Evolutionary conservation across 495 filamentous ascomycete species (phyloP), one percentile per base, ranked within the genome.

Genomic region (Stereocaulon alpinum): DNA sequence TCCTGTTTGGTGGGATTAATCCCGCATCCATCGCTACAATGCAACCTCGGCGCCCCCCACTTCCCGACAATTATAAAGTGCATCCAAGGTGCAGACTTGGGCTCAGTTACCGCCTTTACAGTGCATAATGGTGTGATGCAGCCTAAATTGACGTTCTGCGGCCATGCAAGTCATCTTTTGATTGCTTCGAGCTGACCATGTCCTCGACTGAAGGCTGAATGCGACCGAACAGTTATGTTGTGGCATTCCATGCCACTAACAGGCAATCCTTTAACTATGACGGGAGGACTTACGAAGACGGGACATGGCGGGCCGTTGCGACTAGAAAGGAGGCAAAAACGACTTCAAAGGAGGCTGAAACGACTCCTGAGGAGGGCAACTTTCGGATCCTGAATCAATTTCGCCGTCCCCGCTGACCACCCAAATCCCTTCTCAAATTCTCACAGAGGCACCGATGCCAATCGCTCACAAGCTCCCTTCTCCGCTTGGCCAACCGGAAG

Each of bases 281-380:
- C 47, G 47, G 47, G 15, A 50, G n/a, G 27, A 32, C 47, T 50
- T 30, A 50, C 47, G 47, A 30, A 30, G 30, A 30, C 47, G 15
- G 27, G 47, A 24, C 24, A 50, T 50, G 47, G 47, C 47, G 47
- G 47, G 24, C 47, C 47, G 47, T 50, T 50, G 47, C 47, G 47
- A 50, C 9, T 50, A 50, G 12, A 30, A 15, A 30, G 47, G 47
- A 30, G 47, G 47, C 47, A 24, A 50, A 15, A 30, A 50, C 47
- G 47, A 50, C 17, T 15, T 30, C 5, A 50, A 50, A 50, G 47
- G 47, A 50, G 47, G 47, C 47, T 50, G 18, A 30, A 50, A 17
- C 27, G 47, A 50, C 47, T 50, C 27, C 47, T 30, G 30, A 50
- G 47, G 47, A 50, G 47, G 47, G 15, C 47, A 15, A n/a, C n/a